These are phyloP conservation scores for Starmerella sp. DNA, from an alignment of 805 yeast species.

Conservation along the genomic window DNA sequence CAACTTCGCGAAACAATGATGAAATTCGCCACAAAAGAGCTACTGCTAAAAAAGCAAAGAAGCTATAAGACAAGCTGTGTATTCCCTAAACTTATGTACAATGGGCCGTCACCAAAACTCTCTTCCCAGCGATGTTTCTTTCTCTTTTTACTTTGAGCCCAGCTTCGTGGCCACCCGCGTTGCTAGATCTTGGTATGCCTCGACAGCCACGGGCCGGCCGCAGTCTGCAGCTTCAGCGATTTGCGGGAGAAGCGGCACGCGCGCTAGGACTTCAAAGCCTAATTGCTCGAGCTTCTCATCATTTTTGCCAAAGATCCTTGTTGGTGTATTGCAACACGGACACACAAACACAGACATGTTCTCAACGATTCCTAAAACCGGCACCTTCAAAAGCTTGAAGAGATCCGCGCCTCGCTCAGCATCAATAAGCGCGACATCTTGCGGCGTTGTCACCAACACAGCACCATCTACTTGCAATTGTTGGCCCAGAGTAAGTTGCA, in stretches of 20 bases:
- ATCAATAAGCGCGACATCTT: conserved; percentile 71
- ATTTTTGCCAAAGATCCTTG: conserved; percentile 62
- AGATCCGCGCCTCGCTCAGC: conserved; percentile 70
- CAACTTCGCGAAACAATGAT: too few species aligned
- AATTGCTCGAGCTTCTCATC: conserved; percentile 41
- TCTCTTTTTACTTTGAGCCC: too few species aligned
- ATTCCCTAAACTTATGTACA: too few species aligned
- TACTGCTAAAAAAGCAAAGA: too few species aligned
- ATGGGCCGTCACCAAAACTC: too few species aligned
- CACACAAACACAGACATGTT: conserved; percentile 73
- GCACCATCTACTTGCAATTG: conserved; percentile 69
- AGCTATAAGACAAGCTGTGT: too few species aligned
- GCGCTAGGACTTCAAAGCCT: conserved; percentile 40
- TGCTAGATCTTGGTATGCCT: conserved; percentile 15
- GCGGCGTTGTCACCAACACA: conserved; percentile 74
- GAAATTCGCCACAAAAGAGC: too few species aligned
- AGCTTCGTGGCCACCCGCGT: conserved; percentile 1
- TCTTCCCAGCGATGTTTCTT: too few species aligned
- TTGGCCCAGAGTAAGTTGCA: conserved; percentile 73
- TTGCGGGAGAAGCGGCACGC: conserved; percentile 52
- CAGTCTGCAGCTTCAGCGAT: conserved; percentile 52
- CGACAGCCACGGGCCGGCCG: conserved; percentile 45
- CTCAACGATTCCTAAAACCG: conserved; percentile 65
- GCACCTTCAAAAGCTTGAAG: conserved; percentile 62
- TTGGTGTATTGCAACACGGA: conserved; percentile 62